Evolutionary conservation across 345 rosid genomes (phyloP).

Genomic region (Triadica sebifera): DNA sequence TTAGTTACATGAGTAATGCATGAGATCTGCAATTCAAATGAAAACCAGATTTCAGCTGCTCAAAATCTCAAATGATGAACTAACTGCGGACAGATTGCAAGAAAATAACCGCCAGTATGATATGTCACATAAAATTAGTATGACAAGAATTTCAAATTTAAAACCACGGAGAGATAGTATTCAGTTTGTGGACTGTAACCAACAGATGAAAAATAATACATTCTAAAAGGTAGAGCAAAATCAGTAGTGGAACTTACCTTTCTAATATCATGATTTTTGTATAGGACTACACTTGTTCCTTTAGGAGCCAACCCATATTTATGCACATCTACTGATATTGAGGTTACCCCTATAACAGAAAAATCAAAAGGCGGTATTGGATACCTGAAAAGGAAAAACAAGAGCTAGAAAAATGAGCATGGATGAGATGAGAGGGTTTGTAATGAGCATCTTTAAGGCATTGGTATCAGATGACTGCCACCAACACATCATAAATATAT

Average conservation of each 20-base stretch:
- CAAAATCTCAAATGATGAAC: neutral
- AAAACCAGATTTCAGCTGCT: neutral
- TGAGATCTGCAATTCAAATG: neutral
- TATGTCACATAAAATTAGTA: neutral
- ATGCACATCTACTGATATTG: conserved; percentile 87
- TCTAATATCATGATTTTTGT: conserved; percentile 92
- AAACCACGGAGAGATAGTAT: conserved; percentile 4
- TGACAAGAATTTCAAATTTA: neutral
- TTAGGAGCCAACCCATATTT: conserved; percentile 96
- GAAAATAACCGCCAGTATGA: neutral
- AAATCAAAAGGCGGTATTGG: conserved; percentile 88
- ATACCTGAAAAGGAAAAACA: conserved; percentile 44
- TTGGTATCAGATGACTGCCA: neutral
- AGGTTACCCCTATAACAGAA: conserved; percentile 81
- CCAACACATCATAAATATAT: neutral
- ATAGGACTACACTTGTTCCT: conserved; percentile 89
- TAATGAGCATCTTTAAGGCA: conserved; percentile 1
- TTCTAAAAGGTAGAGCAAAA: neutral
- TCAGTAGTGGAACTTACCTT: conserved; percentile 45
- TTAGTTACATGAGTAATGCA: neutral
- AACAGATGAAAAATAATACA: neutral
- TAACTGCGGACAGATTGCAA: neutral
- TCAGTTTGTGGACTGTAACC: neutral
- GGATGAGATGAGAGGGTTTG: neutral
- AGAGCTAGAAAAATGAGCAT: neutral